These are phyloP conservation scores for Yamadazyma oceani DNA, from an alignment of 1,139 yeast genomes.

Conservation along the genomic window DNA sequence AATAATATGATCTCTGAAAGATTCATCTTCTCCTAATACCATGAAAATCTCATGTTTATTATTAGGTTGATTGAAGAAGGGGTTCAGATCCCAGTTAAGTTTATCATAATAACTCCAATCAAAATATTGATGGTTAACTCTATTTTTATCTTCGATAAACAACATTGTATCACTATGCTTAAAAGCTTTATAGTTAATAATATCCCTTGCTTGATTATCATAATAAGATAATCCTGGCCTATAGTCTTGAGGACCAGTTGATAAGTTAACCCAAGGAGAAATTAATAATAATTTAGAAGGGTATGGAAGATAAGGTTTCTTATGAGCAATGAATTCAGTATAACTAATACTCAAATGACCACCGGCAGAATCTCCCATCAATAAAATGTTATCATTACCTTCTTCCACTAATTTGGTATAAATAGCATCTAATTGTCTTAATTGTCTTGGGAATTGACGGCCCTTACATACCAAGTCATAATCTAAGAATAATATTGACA, in stretches of 20 bases:
- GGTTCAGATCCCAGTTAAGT: slow-evolving; percentile 36
- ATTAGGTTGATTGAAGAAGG: slow-evolving; percentile 24
- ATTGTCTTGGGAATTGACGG: slow-evolving; percentile 34
- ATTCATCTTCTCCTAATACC: slow-evolving; percentile 45
- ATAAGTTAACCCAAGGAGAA: slow-evolving; percentile 39
- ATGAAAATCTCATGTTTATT: slow-evolving; percentile 29
- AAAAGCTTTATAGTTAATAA: slow-evolving; percentile 22
- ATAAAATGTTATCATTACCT: slow-evolving; percentile 30
- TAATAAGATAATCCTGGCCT: slow-evolving; percentile 34
- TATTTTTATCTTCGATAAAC: slow-evolving; percentile 9
- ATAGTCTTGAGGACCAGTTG: slow-evolving; percentile 9
- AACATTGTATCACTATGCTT: slow-evolving; percentile 5
- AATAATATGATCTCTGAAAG: slow-evolving; percentile 42
- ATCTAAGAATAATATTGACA: slow-evolving; percentile 37
- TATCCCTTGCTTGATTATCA: slow-evolving; percentile 34
- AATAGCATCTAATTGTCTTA: slow-evolving; percentile 32
- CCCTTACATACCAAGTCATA: slow-evolving; percentile 38
- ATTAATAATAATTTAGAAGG: slow-evolving; percentile 36
- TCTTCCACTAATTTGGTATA: slow-evolving; percentile 30
- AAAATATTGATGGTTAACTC: slow-evolving; percentile 13
- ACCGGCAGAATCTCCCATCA: slow-evolving; percentile 47
- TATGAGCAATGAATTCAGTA: slow-evolving; percentile 26
- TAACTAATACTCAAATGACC: slow-evolving; percentile 35
- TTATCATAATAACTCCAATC: slow-evolving; percentile 18
- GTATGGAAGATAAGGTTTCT: slow-evolving; percentile 17